Evolutionary conservation across 768 basidiomycete genomes (phyloP), one percentile per base, ranked within the genome.

Genomic region (Rhizopogon vesiculosus): DNA sequence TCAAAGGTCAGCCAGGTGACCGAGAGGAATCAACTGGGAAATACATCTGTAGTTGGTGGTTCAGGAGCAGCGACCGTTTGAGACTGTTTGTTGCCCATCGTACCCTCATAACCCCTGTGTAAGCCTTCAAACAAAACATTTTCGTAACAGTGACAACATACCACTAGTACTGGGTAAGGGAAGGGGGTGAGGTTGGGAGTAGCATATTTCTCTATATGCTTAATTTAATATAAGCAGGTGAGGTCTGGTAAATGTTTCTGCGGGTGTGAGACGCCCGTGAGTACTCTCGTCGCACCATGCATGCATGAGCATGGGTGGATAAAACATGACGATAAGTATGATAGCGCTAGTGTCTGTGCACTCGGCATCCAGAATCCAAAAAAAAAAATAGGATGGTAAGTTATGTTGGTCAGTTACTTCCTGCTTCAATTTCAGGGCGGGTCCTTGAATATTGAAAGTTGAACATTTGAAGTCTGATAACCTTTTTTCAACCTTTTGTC

Each of bases 261-360:
- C 56, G 61, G 51, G 57, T 58, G 56, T 40, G 57, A 59, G 57
- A 51, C 41, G 55, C 35, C 49, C 43, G 54, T 45, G 31, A n/a
- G 43, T 45, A 22, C 45, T 41, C 35, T 38, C 35, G 35, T 10
- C 12, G 35, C 35, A 38, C 35, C 35, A 38, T 38, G 35, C 35
- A 10, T 38, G 35, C 35, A 38, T 13, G 35, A 38, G 35, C 35
- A 38, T 38, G 35, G 35, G 35, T 38, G 35, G 13, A 38, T 38
- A 38, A 38, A 38, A 38, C 9, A 33, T 33, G 31, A 33, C 31
- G 31, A 33, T 25, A 25, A 25, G 25, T 38, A 38, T 38, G 12
- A 38, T 38, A 38, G 35, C 35, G 35, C 35, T 10, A 13, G 12
- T 38, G 35, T 13, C 1, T 33, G 7, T 13, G 35, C 10, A 13